Percentiles rank a stretch among this genome's conserved stretches.
Evolutionary conservation across 129 eudicot genomes (phyloP).

Genomic region (Cynara cardunculus): DNA sequence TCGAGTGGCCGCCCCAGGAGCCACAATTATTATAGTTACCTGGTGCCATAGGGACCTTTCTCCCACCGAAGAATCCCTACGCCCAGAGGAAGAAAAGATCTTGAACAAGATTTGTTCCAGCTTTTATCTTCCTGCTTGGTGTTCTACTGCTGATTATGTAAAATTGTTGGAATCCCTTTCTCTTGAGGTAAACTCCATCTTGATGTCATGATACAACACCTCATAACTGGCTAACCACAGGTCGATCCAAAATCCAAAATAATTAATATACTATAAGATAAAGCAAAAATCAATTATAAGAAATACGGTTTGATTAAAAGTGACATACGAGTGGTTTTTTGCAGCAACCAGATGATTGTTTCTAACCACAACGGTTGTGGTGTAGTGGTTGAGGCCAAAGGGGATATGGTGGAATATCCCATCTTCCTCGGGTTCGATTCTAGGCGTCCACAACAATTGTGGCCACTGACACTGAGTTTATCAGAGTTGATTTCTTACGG

Average conservation of each 20-base stretch:
- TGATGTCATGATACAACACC: neutral
- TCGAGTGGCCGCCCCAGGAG: constrained; percentile 94
- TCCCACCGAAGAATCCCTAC: constrained; percentile 61
- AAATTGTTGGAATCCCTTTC: constrained; percentile 64
- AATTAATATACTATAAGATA: neutral
- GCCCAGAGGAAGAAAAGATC: constrained; percentile 60
- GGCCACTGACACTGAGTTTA: no score
- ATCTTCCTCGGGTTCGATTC: no score
- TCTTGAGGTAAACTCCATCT: constrained; percentile 50
- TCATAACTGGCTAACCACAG: neutral
- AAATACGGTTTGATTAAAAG: neutral
- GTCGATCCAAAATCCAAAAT: neutral
- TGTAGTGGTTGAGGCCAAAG: no score
- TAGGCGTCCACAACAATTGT: no score
- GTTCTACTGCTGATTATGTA: constrained; percentile 83
- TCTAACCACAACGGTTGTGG: no score
- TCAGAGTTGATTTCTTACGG: no score
- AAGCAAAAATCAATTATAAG: neutral
- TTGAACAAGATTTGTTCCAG: constrained; percentile 67
- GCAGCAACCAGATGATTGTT: no score
- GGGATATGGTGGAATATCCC: no score
- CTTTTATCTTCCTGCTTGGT: constrained; percentile 87
- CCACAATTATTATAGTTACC: constrained; percentile 77
- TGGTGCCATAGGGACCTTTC: constrained; percentile 93
- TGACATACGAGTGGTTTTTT: neutral